Evolutionary conservation across 2,329 filamentous ascomycete species (phyloP).

Genomic region (Grosmannia serpens): DNA sequence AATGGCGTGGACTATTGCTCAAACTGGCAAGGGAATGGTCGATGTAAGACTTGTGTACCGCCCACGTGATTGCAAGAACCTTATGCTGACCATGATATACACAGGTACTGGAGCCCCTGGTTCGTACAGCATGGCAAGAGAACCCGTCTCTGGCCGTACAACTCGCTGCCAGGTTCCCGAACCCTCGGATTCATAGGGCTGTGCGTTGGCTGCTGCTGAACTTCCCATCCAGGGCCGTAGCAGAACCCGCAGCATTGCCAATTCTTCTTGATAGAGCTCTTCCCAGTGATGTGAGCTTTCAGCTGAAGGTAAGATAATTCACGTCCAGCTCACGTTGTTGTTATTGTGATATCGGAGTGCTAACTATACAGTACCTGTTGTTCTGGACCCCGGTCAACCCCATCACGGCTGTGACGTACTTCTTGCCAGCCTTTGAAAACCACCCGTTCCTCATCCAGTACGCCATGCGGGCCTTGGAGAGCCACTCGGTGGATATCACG

Average conservation of each 20-base stretch:
- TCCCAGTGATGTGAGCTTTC: conserved; percentile 67
- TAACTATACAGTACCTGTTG: conserved; percentile 58
- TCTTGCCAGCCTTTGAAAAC: conserved; percentile 80
- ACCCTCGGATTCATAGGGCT: conserved; percentile 58
- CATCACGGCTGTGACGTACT: conserved; percentile 85
- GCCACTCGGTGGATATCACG: conserved; percentile 88
- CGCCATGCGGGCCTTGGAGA: conserved; percentile 88
- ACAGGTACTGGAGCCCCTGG: conserved; percentile 48
- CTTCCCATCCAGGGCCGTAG: conserved; percentile 71
- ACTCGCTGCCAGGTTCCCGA: conserved; percentile 67
- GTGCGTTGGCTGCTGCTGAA: conserved; percentile 71
- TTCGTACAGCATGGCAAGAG: conserved; percentile 80
- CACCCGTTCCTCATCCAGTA: conserved; percentile 93
- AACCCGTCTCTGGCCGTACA: conserved; percentile 81
- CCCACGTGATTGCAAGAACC: conserved; percentile 10
- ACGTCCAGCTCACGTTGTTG: background rate
- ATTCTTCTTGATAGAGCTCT: conserved; percentile 68
- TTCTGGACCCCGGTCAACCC: conserved; percentile 92
- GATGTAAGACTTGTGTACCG: conserved; percentile 22
- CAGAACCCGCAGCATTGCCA: conserved; percentile 71
- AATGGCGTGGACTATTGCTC: conserved; percentile 25
- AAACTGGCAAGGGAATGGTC: conserved; percentile 26
- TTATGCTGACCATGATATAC: background rate
- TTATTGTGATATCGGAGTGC: conserved; percentile 11
- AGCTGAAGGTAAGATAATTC: conserved; percentile 58